phyloP scores from a whole-genome alignment of 768 basidiomycete genomes.

The Phylloporus arenicola region DNA sequence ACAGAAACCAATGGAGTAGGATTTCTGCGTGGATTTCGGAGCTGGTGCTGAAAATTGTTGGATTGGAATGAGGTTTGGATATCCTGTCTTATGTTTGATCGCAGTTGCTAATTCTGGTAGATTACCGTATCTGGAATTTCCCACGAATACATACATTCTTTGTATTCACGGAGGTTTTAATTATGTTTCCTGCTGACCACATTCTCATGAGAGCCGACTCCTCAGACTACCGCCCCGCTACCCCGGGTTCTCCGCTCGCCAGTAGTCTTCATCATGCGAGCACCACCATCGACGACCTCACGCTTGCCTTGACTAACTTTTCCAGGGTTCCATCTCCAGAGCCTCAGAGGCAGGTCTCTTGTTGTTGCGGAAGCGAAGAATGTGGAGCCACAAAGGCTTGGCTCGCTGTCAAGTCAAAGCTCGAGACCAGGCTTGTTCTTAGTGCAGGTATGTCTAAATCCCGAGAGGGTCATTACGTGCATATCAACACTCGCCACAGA shows the following conservation, averaged over 20 bases:
- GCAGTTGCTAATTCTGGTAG: background rate
- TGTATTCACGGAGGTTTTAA: background rate
- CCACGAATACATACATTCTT: conserved; percentile 9
- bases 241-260: conserved; percentile 48
- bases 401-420: conserved; percentile 56
- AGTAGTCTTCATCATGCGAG: conserved; percentile 49
- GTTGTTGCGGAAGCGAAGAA: conserved; percentile 62
- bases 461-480: background rate
- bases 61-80: conserved; percentile 24
- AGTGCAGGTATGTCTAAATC: conserved; percentile 67
- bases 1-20: conserved; percentile 50
- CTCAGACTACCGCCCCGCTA: conserved; percentile 33
- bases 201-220: conserved; percentile 21
- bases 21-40: conserved; percentile 75
- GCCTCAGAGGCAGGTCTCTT: conserved; percentile 43
- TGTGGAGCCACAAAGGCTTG: conserved; percentile 65
- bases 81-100: background rate
- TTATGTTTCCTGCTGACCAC: background rate
- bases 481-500: conserved; percentile 40
- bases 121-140: conserved; percentile 15
- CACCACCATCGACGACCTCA: conserved; percentile 74
- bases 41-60: conserved; percentile 48
- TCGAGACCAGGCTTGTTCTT: conserved; percentile 74
- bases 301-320: conserved; percentile 63
- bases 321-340: conserved; percentile 75